phyloP scores from a whole-genome alignment of 495 filamentous ascomycete species.

The Echria macrotheca region DNA sequence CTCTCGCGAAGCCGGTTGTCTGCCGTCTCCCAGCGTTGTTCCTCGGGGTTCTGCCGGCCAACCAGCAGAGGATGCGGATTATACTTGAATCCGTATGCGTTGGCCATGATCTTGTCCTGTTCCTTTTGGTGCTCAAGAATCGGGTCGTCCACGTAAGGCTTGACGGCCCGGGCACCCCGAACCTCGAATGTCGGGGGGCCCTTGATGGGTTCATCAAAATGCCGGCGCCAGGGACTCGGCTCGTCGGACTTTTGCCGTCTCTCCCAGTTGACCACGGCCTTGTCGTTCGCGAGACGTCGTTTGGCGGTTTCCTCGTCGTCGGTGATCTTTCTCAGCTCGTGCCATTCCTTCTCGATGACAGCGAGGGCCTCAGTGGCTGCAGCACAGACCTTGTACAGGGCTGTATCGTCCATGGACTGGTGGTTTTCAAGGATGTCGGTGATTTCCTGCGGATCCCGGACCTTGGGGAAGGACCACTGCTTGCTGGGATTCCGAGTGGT shows the following conservation, averaged over 20 bases:
- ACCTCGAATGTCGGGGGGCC: constrained; percentile 33
- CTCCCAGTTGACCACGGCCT: constrained; percentile 31
- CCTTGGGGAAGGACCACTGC: constrained; percentile 29
- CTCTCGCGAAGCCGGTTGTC: constrained; percentile 41
- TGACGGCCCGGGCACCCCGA: constrained; percentile 34
- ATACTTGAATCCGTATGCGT: constrained; percentile 42
- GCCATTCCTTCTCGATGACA: constrained; percentile 60
- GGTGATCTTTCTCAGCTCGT: constrained; percentile 52
- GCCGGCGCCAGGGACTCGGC: constrained; percentile 21
- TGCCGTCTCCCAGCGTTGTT: constrained; percentile 40
- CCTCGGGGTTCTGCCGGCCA: constrained; percentile 40
- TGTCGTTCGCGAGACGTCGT: constrained; percentile 36
- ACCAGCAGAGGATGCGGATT: constrained; percentile 33
- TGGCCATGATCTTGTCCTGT: constrained; percentile 41
- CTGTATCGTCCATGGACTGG: constrained; percentile 36
- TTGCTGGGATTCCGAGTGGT: constrained; percentile 18
- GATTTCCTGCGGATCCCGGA: constrained; percentile 32
- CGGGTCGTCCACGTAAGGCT: constrained; percentile 29
- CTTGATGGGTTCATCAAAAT: constrained; percentile 28
- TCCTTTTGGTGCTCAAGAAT: constrained; percentile 30
- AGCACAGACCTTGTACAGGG: constrained; percentile 49
- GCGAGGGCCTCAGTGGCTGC: constrained; percentile 49
- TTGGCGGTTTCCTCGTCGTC: constrained; percentile 44
- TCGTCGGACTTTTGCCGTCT: constrained; percentile 28
- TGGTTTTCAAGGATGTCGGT: constrained; percentile 28